Conservation (phyloP, 768 basidiomycete species). For the Hortiboletus flavorubellus region DNA sequence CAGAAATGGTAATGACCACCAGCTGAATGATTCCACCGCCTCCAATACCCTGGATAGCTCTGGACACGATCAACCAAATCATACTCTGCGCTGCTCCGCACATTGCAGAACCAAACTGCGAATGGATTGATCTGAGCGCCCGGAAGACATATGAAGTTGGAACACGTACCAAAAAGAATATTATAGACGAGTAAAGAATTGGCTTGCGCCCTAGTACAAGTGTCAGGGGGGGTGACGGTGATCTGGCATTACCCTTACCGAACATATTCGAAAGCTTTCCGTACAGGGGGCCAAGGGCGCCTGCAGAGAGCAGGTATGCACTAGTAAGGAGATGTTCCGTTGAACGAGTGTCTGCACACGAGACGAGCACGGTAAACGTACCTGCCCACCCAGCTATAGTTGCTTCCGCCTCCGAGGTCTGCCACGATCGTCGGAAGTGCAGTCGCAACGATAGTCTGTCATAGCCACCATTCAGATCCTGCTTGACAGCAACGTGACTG, state of each 20-base stretch:
- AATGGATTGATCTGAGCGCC: background rate
- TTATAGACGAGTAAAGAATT: slow-evolving; percentile 62
- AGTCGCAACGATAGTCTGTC: slow-evolving; percentile 66
- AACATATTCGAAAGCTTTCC: slow-evolving; percentile 71
- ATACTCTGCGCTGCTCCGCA: slow-evolving; percentile 80
- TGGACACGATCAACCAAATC: slow-evolving; percentile 70
- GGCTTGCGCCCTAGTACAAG: slow-evolving; percentile 56
- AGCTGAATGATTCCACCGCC: slow-evolving; percentile 78
- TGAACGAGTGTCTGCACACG: background rate
- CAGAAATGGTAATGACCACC: slow-evolving; percentile 74
- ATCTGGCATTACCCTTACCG: slow-evolving; percentile 20
- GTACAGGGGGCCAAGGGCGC: slow-evolving; percentile 66
- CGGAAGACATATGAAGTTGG: background rate
- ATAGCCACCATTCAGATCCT: background rate
- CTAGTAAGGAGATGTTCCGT: slow-evolving; percentile 33
- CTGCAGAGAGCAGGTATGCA: slow-evolving; percentile 70
- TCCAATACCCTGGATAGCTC: slow-evolving; percentile 82
- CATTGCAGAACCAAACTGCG: slow-evolving; percentile 70
- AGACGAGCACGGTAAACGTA: slow-evolving; percentile 22
- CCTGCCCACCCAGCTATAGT: slow-evolving; percentile 76
- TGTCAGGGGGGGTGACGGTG: slow-evolving; percentile 13
- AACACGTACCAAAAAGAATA: slow-evolving; percentile 59
- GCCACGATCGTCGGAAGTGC: slow-evolving; percentile 72
- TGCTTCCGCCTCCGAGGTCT: slow-evolving; percentile 58
- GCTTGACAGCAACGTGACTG: background rate